Evolutionary conservation across 768 basidiomycete genomes (phyloP).

Genomic region (Serendipita sp.): DNA sequence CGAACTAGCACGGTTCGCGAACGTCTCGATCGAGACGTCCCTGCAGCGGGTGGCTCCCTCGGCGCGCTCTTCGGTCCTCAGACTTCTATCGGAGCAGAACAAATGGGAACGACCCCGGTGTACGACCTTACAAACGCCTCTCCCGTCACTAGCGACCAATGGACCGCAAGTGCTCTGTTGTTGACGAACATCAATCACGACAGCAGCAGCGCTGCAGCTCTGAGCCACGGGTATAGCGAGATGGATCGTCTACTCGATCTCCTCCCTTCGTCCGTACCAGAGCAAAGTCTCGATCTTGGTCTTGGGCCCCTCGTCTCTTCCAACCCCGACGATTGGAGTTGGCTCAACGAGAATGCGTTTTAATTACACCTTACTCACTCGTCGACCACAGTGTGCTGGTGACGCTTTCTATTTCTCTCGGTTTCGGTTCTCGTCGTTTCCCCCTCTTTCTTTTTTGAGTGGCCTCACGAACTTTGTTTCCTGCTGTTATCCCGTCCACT

Average conservation of each 20-base stretch:
- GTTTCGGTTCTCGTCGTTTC: not conserved
- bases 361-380: conserved; percentile 2
- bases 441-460: not conserved
- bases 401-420: not conserved
- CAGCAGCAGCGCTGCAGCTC: not conserved
- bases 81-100: conserved; percentile 6
- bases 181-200: not conserved
- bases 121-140: not conserved
- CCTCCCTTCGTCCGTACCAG: not conserved
- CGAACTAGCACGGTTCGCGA: conserved; percentile 98
- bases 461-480: not conserved
- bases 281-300: not conserved
- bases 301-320: not conserved
- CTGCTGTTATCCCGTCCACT: not conserved
- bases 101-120: conserved; percentile 2
- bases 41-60: conserved; percentile 74
- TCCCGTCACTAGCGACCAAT: not conserved
- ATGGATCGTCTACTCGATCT: conserved; percentile 7
- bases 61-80: conserved; percentile 1
- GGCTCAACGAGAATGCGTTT: conserved; percentile 2
- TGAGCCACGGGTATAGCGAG: not conserved
- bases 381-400: conserved; percentile 6
- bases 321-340: conserved; percentile 2
- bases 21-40: conserved; percentile 44
- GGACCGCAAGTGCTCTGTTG: not conserved